Evolutionary conservation across 75 land plant species (phyloP), one percentile per base, ranked within the genome.

Genomic region (Pinus tabuliformis): DNA sequence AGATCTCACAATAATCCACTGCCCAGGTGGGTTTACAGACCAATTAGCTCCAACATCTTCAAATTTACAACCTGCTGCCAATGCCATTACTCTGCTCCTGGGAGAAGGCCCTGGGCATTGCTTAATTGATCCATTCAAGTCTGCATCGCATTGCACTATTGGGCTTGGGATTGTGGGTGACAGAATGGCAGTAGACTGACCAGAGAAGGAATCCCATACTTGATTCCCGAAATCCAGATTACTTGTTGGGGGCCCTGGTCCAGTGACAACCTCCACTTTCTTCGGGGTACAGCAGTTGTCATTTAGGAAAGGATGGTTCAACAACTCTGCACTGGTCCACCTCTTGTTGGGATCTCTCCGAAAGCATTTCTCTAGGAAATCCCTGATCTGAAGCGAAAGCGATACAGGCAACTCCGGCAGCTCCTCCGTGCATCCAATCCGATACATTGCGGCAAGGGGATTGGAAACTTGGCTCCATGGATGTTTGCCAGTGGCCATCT

Each of bases 401-500:
- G 60, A 61, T 4, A 39, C 16, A 12, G 91, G 89, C 28, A 86
- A 49, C 7, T 76, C 78, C 22, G 85, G 89, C 33, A 78, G 30
- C 42, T 86, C 78, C 57, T 79, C 70, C 3, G 86, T 77, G 78
- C 74, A 79, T 15, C 81, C 89, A 61, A 89, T 89, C 16, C 75
- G 81, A 73, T 78, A 78, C n/a, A 89, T 62, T 17, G 84, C 89
- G 8, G 75, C 78, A 14, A 83, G 73, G 24, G 80, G 79, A 45
- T 78, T 68, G 28, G 78, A 56, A 17, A 65, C 54, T 68, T 80
- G 64, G 39, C 59, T 59, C 91, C 91, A 89, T 18, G 91, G 88
- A 39, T 86, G 76, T 36, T 49, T 62, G 7, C 91, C 91, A 26
- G 91, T 86, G 75, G 84, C 80, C 91, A 89, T 86, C 86, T 89